Base-by-base conservation (phyloP, 305 asterid species). In the Fraxinus albicans region DNA sequence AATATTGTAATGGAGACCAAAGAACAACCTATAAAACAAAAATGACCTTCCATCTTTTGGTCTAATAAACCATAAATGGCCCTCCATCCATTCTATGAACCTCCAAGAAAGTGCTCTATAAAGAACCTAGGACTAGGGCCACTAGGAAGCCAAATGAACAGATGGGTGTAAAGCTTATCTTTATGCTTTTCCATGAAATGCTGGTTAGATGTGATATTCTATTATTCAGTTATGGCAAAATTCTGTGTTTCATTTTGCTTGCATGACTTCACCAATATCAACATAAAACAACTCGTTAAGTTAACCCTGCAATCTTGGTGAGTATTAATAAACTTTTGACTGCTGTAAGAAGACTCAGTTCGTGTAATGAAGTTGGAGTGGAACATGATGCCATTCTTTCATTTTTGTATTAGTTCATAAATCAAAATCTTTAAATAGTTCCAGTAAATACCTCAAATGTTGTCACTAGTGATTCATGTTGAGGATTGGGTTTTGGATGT, bases 401-500 rank as follows among this genome's bases (percentile, higher is more conserved):
- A 29, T 69, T 27, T 69, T 69, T 69, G 19, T 69, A 10, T 69
- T 69, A 69, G 74, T 29, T 69, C 74, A 69, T 69, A 27, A 69
- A 12, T 69, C 74, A 69, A 69, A 17, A 69, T 13, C 36, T 29
- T 3, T 29, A 25, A 69, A 29, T 27, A 29, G 33, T 69, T 69
- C 19, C 21, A 13, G 38, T 29, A 69, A 25, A 69, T 69, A 27
- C 38, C 34, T 8, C 8, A 27, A 33, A 27, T 10, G 17, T 69
- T 29, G 38, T 27, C 36, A 69, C 9, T 69, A 10, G 33, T 69
- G 38, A 69, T 69, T 69, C 35, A 69, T 69, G 38, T 4, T 69
- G 74, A 69, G 38, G 74, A 69, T 69, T 69, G 74, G 74, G n/a
- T 69, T 29, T 13, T 69, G 36, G 36, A 69, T 69, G 74, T 69